Conservation (phyloP, 2,329 filamentous ascomycete genomes). For the Ceratocystis cubensis region DNA sequence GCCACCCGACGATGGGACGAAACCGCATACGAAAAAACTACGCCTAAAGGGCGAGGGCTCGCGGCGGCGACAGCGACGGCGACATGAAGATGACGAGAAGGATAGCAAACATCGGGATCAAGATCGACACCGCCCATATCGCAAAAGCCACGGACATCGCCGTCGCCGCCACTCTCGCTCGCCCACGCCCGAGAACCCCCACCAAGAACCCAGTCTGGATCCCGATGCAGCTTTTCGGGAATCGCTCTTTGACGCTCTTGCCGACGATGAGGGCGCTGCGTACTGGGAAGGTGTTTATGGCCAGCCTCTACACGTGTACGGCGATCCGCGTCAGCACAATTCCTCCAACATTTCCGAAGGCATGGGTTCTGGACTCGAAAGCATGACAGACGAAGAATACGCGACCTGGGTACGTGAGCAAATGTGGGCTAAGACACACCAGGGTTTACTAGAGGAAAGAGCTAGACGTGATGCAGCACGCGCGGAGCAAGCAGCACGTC, state of each 20-base stretch:
- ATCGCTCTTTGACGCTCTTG: conserved; percentile 91
- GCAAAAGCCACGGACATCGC: conserved; percentile 17
- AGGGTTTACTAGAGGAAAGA: conserved; percentile 67
- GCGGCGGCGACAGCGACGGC: conserved; percentile 24
- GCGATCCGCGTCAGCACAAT: conserved; percentile 25
- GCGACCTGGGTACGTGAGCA: conserved; percentile 67
- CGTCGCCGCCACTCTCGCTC: conserved; percentile 31
- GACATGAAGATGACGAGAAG: conserved; percentile 24
- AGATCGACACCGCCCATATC: conserved; percentile 17
- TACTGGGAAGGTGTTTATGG: conserved; percentile 98
- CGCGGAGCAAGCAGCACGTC: conserved; percentile 18
- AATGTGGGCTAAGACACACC: conserved; percentile 95
- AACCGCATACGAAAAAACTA: conserved; percentile 10
- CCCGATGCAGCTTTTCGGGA: conserved; percentile 73
- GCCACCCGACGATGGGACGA: background rate
- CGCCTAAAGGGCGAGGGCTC: conserved; percentile 14
- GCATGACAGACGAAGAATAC: conserved; percentile 90
- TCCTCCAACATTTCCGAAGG: background rate
- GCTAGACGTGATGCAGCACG: conserved; percentile 45
- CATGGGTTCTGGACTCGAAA: conserved; percentile 48
- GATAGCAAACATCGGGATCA: conserved; percentile 20
- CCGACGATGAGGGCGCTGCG: conserved; percentile 86
- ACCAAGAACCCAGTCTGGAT: conserved; percentile 40
- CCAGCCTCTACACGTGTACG: conserved; percentile 78
- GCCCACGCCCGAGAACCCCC: conserved; percentile 37